Base-by-base conservation (phyloP, 306 rosid genomes). In the Medicago lupulina region DNA sequence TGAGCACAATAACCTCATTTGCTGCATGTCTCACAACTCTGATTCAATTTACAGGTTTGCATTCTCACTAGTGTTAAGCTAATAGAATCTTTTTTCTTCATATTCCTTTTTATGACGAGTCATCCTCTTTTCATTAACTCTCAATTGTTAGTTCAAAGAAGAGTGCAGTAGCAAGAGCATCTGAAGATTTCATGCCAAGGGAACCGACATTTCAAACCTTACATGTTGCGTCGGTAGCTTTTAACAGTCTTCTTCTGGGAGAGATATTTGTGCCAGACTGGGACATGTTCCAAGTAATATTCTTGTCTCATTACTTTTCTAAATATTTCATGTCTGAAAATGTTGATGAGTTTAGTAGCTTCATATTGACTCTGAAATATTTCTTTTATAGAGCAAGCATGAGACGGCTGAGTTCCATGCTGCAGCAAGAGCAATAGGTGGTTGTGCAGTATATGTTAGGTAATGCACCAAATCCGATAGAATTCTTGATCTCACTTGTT, bases 381-480 rank as follows among this genome's bases (percentile, higher is more conserved):
- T 62, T 55, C 59, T 68, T 51, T 85, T 68, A 39, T 77, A 92
- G 96, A 88, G 91, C 81, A 87, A 87, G 67, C 96, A 92, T 47
- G 84, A 84, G 28, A 86, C 93, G 1, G 92, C 93, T 1, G 90
- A 88, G 39, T 92, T 89, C 81, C 97, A 90, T 80, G 96, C 89
- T 67, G 92, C 93, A 79, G 90, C 93, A 62, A 88, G 97, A 86
- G 97, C 97, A 61, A 77, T 90, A 50, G 89, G 96, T 44, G 96
- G 96, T 34, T 88, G 96, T 82, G 88, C 93, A 9, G 81, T 88
- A 38, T 92, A 86, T 71, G 92, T 88, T 25, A 89, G 97, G 96
- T 91, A 73, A 79, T 51, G 23, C 74, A 69, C 23, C 74, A 59
- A 58, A 74, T 44, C 9, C 34, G 7, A 14, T 17, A 46, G 14